Evolutionary conservation across 371 early-diverging fungal species (phyloP), one percentile per base, ranked within the genome.

Genomic region (Mortierella sp.): DNA sequence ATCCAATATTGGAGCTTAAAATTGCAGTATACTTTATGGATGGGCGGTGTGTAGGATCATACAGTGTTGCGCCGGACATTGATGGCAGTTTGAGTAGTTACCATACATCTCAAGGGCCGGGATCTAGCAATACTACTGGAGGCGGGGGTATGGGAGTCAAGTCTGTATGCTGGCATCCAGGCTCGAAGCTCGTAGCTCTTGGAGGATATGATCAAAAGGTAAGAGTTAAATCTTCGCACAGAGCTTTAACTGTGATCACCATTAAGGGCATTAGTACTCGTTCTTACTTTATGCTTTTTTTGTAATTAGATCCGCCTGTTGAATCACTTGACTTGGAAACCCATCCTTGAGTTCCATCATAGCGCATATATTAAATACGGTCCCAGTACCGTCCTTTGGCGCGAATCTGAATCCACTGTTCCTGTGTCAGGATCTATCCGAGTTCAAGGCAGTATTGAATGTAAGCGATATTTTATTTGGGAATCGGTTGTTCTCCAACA

Each of bases 121-220:
- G 65, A 11, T 47, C 65, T 40, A 63, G 70, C 48, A 55, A 28
- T 53, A 43, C 62, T 6, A 45, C 15, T 3, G 59, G 74, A 40
- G 74, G 74, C 8, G 70, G 70, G 0, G 74, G 79, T 13, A 76
- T 81, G 82, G 82, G 82, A 2, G 73, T 81, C 60, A 81, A 81
- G 55, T 72, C 73, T 55, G 67, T 76, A 15, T 76, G 76, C 40
- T 81, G 82, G 82, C 82, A 81, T 60, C 82, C 82, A 15, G 52
- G 59, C 6, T 81, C 82, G 41, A 81, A 81, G 33, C 41, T 81
- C 38, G 53, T 81, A 21, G 82, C 72, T 1, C 55, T 81, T 19
- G 82, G 82, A 22, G 82, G 82, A 24, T 81, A 81, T 43, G 82
- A 81, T 21, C 75, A 74, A 65, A 80, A 80, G 69, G 80, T 80